These are phyloP conservation scores for Talaromyces atroroseus DNA, from an alignment of 2,329 filamentous ascomycete genomes.

Conservation along the genomic window DNA sequence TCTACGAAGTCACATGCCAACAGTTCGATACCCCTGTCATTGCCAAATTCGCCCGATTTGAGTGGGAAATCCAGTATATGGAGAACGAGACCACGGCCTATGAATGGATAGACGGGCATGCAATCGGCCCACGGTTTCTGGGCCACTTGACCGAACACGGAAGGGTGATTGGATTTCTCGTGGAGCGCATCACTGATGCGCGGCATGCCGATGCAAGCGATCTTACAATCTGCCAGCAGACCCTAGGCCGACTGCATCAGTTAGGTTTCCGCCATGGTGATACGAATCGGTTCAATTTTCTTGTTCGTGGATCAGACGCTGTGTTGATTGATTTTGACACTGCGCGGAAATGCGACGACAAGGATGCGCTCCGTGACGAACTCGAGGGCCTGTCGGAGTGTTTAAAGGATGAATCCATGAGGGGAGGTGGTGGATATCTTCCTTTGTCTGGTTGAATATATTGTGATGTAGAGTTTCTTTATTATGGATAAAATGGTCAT, in stretches of 20 bases:
- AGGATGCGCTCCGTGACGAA: constrained; percentile 16
- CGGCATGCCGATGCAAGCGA: constrained; percentile 21
- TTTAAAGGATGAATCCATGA: constrained; percentile 16
- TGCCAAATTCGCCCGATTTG: constrained; percentile 36
- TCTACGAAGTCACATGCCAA: constrained; percentile 21
- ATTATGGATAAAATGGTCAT: no score
- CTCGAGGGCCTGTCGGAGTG: constrained; percentile 13
- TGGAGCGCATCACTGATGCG: constrained; percentile 24
- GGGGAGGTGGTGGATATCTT: neutral
- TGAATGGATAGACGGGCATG: constrained; percentile 29
- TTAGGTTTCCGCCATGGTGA: constrained; percentile 24
- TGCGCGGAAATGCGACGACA: constrained; percentile 21
- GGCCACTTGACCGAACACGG: constrained; percentile 35
- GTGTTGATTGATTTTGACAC: constrained; percentile 26
- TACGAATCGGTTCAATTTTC: constrained; percentile 26
- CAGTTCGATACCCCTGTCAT: constrained; percentile 16
- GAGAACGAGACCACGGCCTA: constrained; percentile 36
- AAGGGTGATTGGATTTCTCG: constrained; percentile 37
- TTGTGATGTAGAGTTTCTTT: no score
- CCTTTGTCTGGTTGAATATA: no score
- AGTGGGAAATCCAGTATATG: constrained; percentile 33
- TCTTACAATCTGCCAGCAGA: constrained; percentile 18
- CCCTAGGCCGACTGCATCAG: constrained; percentile 20
- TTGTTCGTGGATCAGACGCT: constrained; percentile 15
- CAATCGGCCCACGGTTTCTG: constrained; percentile 36